Conservation (phyloP, 345 rosid species). For the Salix suchowensis region DNA sequence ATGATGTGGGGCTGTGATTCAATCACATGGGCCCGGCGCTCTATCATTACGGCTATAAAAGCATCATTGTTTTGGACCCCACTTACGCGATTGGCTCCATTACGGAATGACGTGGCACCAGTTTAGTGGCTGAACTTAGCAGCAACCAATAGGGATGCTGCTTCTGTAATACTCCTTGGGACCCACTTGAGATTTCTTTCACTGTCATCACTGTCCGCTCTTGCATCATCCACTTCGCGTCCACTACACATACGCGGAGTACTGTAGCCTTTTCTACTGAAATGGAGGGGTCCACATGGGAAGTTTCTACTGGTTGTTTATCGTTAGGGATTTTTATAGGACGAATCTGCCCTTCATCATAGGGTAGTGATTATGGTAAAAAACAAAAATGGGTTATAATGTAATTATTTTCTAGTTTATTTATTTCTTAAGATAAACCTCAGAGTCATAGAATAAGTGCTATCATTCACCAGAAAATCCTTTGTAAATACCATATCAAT, state of each 20-base stretch:
- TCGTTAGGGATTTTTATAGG: background rate
- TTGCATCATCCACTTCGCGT: background rate
- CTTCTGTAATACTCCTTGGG: slow-evolving; percentile 27
- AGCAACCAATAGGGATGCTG: slow-evolving; percentile 46
- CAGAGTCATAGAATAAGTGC: too few species aligned
- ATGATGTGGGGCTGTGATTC: slow-evolving; percentile 24
- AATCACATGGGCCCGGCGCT: slow-evolving; percentile 20
- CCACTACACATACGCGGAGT: slow-evolving; percentile 14
- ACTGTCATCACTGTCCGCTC: background rate
- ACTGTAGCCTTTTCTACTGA: background rate
- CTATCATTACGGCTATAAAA: slow-evolving; percentile 14
- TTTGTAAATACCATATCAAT: too few species aligned
- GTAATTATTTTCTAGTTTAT: too few species aligned
- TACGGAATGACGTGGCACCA: slow-evolving; percentile 23
- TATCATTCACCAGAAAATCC: too few species aligned
- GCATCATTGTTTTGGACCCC: slow-evolving; percentile 25
- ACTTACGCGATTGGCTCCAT: slow-evolving; percentile 17
- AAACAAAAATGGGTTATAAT: background rate
- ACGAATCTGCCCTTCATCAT: background rate
- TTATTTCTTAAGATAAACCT: too few species aligned
- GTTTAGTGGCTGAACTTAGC: slow-evolving; percentile 23
- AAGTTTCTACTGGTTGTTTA: slow-evolving; percentile 1
- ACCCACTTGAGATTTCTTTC: slow-evolving; percentile 24
- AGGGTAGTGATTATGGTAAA: background rate
- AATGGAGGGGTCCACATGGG: background rate